Base-by-base conservation (phyloP, 345 rosid species). In the Euclidium syriacum region DNA sequence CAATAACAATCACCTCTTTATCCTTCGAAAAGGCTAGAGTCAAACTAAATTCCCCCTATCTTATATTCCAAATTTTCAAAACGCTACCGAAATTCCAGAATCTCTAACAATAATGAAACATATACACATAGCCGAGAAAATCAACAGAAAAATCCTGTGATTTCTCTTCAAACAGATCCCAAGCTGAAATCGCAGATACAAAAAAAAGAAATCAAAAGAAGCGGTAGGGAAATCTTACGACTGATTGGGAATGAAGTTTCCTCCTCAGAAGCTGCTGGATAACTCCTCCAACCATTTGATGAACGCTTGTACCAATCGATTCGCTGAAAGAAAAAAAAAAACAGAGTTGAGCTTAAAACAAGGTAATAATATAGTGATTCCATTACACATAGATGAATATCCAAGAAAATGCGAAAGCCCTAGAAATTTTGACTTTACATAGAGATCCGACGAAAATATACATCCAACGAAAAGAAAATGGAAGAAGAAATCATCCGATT, bases 281-380 rank as follows among this genome's bases (percentile, higher is more conserved):
- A 48, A 88, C 72, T 63, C 92, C 85, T 72, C 98, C 96, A 83
- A 79, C 88, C 96, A 91, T 91, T 81, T 73, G 35, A 36, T 36
- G 7, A 70, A 70, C 40, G 7, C 41, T 53, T n/a, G 53, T 35
- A 26, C 68, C 74, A 62, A 70, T 52, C 33, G 44, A 60, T 20
- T 42, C n/a, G 1, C 67, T 68, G 49, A 23, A 42, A 10, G n/a
- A n/a, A 11, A 33, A 4, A 55, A 4, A 6, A 17, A 33, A 63
- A 44, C 25, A 52, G n/a, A 53, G 4, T 34, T 7, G 8, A 40
- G 49, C 24, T 26, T 24, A 2, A 22, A 36, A 6, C 10, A 38
- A 2, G 17, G 32, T 22, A 34, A 36, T 3, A 10, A 53, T 1
- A 33, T 17, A 20, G 3, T 35, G 44, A 10, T 47, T 11, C 56